phyloP scores from a whole-genome alignment of 2,329 filamentous ascomycete genomes.

The Calonectria pauciramosa region DNA sequence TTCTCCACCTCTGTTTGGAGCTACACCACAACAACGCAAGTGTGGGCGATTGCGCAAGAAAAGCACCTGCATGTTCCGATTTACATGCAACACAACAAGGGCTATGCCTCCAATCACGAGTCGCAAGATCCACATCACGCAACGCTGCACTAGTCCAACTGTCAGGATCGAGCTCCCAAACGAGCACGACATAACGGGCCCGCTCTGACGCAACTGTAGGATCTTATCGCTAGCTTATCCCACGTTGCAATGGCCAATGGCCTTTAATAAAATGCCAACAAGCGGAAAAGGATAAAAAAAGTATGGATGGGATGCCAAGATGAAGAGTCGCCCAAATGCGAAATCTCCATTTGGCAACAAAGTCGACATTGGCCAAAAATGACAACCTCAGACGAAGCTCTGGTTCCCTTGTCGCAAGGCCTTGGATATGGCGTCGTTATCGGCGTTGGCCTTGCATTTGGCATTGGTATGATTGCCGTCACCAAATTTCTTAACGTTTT shows the following conservation, averaged over 20 bases:
- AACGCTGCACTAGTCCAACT: neutral
- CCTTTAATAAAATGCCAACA: neutral
- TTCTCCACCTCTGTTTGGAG: neutral
- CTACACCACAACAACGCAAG: neutral
- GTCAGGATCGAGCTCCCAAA: slow-evolving; percentile 2
- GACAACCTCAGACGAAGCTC: slow-evolving; percentile 14
- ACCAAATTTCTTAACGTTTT: slow-evolving; percentile 20
- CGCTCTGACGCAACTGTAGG: slow-evolving; percentile 11
- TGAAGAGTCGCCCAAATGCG: neutral
- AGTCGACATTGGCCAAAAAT: neutral
- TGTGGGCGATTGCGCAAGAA: neutral
- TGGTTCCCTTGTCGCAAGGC: slow-evolving; percentile 22
- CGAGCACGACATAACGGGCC: slow-evolving; percentile 16
- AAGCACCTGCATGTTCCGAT: neutral
- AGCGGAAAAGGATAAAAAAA: neutral
- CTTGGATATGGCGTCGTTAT: slow-evolving; percentile 28
- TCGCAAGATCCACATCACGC: neutral
- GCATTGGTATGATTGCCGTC: slow-evolving; percentile 24
- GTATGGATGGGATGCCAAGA: neutral
- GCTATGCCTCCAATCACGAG: slow-evolving; percentile 2
- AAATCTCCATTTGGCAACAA: neutral
- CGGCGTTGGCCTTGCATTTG: slow-evolving; percentile 26
- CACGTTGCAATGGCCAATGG: neutral
- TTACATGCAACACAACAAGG: neutral
- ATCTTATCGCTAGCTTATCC: neutral